Evolutionary conservation across 139 green algal genomes (phyloP).

Genomic region (Chlamydomonas urium): DNA sequence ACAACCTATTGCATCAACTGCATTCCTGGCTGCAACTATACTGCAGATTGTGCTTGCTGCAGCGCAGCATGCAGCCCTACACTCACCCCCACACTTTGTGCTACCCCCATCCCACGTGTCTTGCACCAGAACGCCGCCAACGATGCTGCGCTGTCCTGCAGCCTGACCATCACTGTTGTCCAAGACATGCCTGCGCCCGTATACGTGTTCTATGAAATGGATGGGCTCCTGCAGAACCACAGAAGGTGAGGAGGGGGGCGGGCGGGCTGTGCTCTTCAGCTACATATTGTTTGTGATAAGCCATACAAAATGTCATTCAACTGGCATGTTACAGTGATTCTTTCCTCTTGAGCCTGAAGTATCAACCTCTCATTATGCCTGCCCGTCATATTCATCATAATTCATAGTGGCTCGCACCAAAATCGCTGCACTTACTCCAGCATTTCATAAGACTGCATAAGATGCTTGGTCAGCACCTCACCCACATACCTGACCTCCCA

Average conservation of each 20-base stretch:
- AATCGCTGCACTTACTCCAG: neutral
- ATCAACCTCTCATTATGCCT: neutral
- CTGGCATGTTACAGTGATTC: neutral
- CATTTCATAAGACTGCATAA: neutral
- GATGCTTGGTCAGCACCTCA: neutral
- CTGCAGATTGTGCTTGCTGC: neutral
- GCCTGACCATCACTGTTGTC: constrained; percentile 28
- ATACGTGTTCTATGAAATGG: constrained; percentile 91
- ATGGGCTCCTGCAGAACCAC: constrained; percentile 92
- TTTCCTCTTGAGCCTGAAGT: no score
- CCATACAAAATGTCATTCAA: neutral
- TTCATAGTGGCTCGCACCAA: neutral
- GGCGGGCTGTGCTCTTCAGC: neutral
- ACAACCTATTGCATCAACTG: neutral
- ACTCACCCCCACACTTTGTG: no score
- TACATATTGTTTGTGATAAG: neutral
- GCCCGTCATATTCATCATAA: neutral
- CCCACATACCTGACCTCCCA: neutral
- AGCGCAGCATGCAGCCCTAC: no score
- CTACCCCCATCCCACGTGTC: no score
- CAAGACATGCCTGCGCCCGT: constrained; percentile 60
- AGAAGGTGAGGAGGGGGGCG: constrained; percentile 38
- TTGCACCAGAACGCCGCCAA: constrained; percentile 7
- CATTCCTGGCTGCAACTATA: neutral
- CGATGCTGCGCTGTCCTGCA: constrained; percentile 15